Evolutionary conservation across 345 rosid genomes (phyloP).

Genomic region (Lepidium sativum): DNA sequence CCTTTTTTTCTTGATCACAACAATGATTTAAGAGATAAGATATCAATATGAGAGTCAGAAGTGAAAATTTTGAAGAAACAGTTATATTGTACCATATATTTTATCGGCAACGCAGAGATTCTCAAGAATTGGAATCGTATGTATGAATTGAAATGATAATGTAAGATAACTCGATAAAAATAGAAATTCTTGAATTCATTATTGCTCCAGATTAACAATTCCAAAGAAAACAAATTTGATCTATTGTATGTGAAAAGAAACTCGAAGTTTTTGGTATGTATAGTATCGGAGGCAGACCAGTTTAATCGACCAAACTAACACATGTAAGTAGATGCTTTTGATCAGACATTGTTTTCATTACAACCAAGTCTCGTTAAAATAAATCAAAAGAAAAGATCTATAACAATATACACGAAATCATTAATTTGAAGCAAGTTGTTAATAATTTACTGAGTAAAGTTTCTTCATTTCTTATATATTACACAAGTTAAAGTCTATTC

Average conservation of each 20-base stretch:
- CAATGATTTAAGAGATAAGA: too few species aligned
- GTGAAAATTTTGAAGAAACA: too few species aligned
- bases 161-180: conserved; percentile 3
- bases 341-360: conserved; percentile 13
- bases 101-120: conserved; percentile 57
- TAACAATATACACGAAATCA: neutral
- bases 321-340: conserved; percentile 3
- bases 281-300: neutral
- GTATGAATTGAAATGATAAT: conserved; percentile 26
- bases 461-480: neutral
- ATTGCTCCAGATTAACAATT: neutral
- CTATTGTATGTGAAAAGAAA: too few species aligned
- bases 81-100: conserved; percentile 8
- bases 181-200: neutral
- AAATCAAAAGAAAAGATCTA: too few species aligned
- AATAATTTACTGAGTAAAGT: neutral
- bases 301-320: conserved; percentile 20
- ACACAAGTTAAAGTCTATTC: too few species aligned
- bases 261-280: too few species aligned
- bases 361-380: neutral
- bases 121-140: conserved; percentile 59
- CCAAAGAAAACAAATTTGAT: neutral
- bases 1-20: too few species aligned
- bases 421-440: neutral
- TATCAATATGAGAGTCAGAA: too few species aligned